Conservation (phyloP, 2,329 filamentous ascomycete species). For the Neofusicoccum sp. region DNA sequence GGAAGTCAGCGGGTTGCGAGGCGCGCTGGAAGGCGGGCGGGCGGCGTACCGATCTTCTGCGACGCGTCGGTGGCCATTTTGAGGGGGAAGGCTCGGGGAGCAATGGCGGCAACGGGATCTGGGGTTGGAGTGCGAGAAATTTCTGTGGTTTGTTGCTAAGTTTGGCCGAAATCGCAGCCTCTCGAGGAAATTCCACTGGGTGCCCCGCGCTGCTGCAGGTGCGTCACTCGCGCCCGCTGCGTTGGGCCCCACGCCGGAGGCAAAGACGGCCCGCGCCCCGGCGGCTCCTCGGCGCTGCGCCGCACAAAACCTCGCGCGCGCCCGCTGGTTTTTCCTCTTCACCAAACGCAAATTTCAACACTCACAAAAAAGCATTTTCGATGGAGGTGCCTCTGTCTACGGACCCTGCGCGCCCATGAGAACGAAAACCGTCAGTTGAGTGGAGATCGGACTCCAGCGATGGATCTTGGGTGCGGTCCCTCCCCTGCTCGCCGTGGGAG, state of each 20-base stretch:
- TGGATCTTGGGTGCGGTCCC: slow-evolving; percentile 61
- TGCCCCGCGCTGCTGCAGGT: slow-evolving; percentile 4
- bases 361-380: slow-evolving; percentile 60
- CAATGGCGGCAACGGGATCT: slow-evolving; percentile 7
- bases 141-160: slow-evolving; percentile 13
- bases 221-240: background rate
- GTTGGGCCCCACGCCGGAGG: background rate
- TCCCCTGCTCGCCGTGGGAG: slow-evolving; percentile 48
- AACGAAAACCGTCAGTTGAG: slow-evolving; percentile 59
- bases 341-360: slow-evolving; percentile 56
- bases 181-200: background rate
- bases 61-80: slow-evolving; percentile 18
- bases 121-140: slow-evolving; percentile 3
- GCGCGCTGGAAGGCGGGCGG: background rate
- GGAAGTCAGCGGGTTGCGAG: slow-evolving; percentile 11
- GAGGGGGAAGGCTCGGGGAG: background rate
- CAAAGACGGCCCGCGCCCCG: background rate
- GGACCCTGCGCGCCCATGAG: slow-evolving; percentile 50
- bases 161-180: slow-evolving; percentile 12
- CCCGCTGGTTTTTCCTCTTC: slow-evolving; percentile 39
- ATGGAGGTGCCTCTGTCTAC: slow-evolving; percentile 44
- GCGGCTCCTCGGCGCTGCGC: background rate
- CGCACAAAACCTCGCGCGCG: slow-evolving; percentile 1
- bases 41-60: slow-evolving; percentile 19
- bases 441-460: slow-evolving; percentile 49